A percentile compares a stretch with the other conserved stretches of the same genome.
These are phyloP conservation scores for Lathyrus tuberosus DNA, from an alignment of 306 rosid genomes.

Conservation along the genomic window DNA sequence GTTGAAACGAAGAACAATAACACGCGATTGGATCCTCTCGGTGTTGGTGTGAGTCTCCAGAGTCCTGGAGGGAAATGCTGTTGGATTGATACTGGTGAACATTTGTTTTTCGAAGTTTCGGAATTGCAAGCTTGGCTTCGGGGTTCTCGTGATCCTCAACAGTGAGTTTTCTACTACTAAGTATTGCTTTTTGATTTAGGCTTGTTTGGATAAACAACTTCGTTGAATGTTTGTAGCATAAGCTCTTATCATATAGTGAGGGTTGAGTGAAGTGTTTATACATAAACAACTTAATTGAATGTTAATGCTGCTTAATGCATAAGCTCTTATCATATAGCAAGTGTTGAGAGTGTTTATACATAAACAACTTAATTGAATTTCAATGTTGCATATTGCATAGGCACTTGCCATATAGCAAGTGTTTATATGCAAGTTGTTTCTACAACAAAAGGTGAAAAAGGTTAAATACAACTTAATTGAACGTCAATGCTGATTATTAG, in stretches of 20 bases:
- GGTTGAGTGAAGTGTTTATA: no score
- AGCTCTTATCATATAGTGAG: neutral
- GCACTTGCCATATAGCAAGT: no score
- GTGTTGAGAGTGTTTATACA: no score
- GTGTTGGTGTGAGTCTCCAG: constrained; percentile 52
- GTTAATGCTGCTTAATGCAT: no score
- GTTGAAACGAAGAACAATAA: constrained; percentile 35
- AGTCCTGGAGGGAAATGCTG: constrained; percentile 74
- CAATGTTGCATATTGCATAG: no score
- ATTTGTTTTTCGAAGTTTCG: constrained; percentile 61
- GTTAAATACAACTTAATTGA: no score
- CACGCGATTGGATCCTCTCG: constrained; percentile 49
- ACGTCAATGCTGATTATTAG: no score
- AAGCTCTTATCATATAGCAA: no score
- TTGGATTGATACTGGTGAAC: constrained; percentile 85
- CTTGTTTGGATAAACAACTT: neutral
- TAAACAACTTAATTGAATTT: no score
- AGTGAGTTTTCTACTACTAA: constrained; percentile 47
- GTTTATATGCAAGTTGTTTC: no score
- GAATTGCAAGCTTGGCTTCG: constrained; percentile 65
- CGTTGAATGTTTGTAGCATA: neutral
- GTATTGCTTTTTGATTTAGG: neutral
- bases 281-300: no score
- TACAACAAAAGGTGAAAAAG: no score
- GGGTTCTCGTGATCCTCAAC: constrained; percentile 40